Conservation (phyloP, 768 basidiomycete species). For the Pisolithus sp. region DNA sequence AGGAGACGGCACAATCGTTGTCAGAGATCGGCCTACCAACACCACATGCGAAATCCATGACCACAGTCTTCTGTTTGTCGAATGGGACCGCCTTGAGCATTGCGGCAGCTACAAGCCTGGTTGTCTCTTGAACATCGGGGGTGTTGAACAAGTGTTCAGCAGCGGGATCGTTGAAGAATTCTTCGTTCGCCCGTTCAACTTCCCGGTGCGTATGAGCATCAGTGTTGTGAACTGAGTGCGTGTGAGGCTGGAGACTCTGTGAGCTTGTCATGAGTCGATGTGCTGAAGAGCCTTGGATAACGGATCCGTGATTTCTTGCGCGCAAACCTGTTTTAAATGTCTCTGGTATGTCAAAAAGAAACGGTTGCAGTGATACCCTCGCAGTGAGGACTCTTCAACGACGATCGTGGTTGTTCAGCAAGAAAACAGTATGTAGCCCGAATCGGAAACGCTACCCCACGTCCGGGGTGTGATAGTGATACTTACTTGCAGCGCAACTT, state of each 20-base stretch:
- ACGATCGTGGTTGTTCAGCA: too few relatives aligned
- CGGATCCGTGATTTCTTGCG: not conserved
- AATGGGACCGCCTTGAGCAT: constrained; percentile 36
- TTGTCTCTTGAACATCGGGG: constrained; percentile 11
- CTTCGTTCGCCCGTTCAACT: constrained; percentile 9
- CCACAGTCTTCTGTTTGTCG: constrained; percentile 43
- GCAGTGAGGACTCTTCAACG: not conserved
- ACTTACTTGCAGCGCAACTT: too few relatives aligned
- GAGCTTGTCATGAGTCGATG: not conserved
- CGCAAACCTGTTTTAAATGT: not conserved
- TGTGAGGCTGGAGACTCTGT: not conserved
- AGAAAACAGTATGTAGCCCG: too few relatives aligned
- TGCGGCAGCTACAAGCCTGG: constrained; percentile 9
- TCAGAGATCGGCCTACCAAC: constrained; percentile 36
- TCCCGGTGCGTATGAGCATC: not conserved
- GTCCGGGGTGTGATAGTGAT: too few relatives aligned
- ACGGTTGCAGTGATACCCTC: not conserved
- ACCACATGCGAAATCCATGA: constrained; percentile 68
- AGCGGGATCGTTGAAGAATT: constrained; percentile 8
- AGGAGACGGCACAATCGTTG: too few relatives aligned
- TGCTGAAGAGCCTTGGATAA: not conserved
- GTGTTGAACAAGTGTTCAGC: constrained; percentile 13
- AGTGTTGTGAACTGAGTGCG: not conserved
- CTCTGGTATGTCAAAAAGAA: not conserved
- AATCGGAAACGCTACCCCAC: too few relatives aligned